These are phyloP conservation scores for Phycomyces blakesleeanus DNA, from an alignment of 192 early-diverging fungal genomes.

Conservation along the genomic window DNA sequence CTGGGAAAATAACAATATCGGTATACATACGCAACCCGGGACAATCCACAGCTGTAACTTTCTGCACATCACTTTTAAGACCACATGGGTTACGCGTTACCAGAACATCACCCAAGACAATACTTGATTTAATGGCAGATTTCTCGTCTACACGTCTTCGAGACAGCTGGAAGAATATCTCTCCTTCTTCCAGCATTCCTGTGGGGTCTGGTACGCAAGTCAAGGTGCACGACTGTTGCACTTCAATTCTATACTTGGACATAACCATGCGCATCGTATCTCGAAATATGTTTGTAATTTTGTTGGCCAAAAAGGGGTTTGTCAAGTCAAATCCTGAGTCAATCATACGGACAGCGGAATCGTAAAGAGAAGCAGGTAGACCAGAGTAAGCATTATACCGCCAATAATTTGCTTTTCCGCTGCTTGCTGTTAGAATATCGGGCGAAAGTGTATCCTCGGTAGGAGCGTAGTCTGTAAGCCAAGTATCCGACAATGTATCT, in stretches of 20 bases:
- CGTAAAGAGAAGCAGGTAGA: conserved; percentile 11
- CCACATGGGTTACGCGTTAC: conserved; percentile 58
- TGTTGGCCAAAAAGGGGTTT: conserved; percentile 28
- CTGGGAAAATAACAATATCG: conserved; percentile 76
- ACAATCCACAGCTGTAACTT: conserved; percentile 53
- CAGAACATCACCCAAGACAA: conserved; percentile 34
- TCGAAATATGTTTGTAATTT: conserved; percentile 17
- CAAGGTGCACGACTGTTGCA: conserved; percentile 23
- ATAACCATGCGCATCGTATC: conserved; percentile 8
- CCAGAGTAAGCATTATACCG: conserved; percentile 17
- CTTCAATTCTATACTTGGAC: conserved; percentile 27
- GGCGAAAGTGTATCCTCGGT: background rate
- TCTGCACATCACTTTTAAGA: conserved; percentile 56
- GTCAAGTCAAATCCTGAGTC: conserved; percentile 33
- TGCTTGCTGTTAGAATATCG: background rate
- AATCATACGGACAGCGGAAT: conserved; percentile 23
- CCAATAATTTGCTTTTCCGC: background rate
- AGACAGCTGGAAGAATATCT: conserved; percentile 33
- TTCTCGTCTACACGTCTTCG: conserved; percentile 21
- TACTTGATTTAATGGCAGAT: conserved; percentile 13
- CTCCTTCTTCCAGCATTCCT: conserved; percentile 14
- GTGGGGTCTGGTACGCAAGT: conserved; percentile 38
- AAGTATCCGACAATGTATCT: background rate
- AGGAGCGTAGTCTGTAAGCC: background rate
- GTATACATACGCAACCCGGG: conserved; percentile 41